A percentile compares a stretch with the other conserved stretches of the same genome.
These are phyloP conservation scores for Alnus rubra DNA, from an alignment of 306 rosid genomes.

Conservation along the genomic window DNA sequence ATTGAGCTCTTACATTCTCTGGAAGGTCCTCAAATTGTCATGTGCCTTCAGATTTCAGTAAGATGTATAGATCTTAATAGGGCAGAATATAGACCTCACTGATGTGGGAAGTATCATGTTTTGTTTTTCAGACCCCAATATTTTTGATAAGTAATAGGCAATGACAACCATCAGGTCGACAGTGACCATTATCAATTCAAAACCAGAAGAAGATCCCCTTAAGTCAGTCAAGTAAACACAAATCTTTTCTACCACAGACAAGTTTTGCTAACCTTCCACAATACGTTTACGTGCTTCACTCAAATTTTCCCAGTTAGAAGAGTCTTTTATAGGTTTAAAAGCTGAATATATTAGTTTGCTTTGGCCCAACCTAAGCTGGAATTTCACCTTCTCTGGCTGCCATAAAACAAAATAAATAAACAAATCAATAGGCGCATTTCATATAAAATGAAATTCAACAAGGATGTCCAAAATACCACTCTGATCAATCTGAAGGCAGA, in stretches of 20 bases:
- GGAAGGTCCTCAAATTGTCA: too few relatives aligned
- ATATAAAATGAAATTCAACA: not conserved
- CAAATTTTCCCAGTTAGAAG: not conserved
- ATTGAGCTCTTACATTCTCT: too few relatives aligned
- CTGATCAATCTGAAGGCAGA: not conserved
- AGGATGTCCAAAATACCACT: not conserved
- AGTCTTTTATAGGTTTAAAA: conserved; percentile 1
- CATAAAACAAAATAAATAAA: not conserved
- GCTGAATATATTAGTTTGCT: not conserved
- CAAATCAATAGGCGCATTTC: not conserved
- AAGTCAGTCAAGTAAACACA: not conserved
- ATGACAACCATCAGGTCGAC: too few relatives aligned
- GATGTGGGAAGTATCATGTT: too few relatives aligned
- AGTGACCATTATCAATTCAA: not conserved
- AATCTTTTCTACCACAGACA: not conserved
- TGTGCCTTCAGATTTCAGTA: not conserved
- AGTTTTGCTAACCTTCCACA: conserved; percentile 3
- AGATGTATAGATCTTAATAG: not conserved
- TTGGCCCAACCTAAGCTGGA: conserved; percentile 4
- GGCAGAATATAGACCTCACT: not conserved
- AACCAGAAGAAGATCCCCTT: not conserved
- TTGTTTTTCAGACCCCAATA: too few relatives aligned
- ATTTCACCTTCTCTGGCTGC: not conserved
- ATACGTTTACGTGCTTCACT: not conserved
- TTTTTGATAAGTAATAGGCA: too few relatives aligned